Conservation (phyloP, 1,139 yeast species). For the Diutina siamensis region DNA sequence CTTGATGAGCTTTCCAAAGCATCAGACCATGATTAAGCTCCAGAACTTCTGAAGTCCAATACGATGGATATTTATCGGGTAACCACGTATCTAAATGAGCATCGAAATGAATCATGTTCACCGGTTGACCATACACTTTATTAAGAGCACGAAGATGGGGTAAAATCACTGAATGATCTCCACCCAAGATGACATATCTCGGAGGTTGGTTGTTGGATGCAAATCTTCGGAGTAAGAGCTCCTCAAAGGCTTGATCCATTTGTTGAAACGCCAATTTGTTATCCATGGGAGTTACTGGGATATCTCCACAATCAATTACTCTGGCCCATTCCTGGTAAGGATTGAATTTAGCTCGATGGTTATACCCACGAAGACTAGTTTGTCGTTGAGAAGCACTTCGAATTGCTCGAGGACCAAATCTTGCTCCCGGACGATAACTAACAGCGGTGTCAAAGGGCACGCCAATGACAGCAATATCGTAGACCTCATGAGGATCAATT, state of each 20-base stretch:
- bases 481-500: slow-evolving; percentile 30
- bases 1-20: slow-evolving; percentile 68
- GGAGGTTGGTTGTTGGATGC: slow-evolving; percentile 30
- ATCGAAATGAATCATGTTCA: slow-evolving; percentile 65
- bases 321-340: slow-evolving; percentile 62
- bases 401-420: slow-evolving; percentile 58
- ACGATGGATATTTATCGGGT: slow-evolving; percentile 54
- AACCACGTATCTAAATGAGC: slow-evolving; percentile 77
- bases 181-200: slow-evolving; percentile 58
- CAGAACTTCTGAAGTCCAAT: slow-evolving; percentile 56
- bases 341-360: slow-evolving; percentile 50
- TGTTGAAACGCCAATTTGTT: slow-evolving; percentile 56
- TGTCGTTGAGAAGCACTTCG: slow-evolving; percentile 68
- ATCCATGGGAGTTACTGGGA: slow-evolving; percentile 73
- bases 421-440: slow-evolving; percentile 63
- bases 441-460: slow-evolving; percentile 74
- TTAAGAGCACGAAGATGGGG: slow-evolving; percentile 59
- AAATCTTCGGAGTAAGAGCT: slow-evolving; percentile 27
- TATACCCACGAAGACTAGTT: slow-evolving; percentile 52
- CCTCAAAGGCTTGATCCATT: slow-evolving; percentile 59
- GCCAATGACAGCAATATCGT: slow-evolving; percentile 61
- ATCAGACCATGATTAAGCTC: slow-evolving; percentile 70
- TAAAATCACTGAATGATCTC: slow-evolving; percentile 64
- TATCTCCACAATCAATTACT: slow-evolving; percentile 69
- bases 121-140: slow-evolving; percentile 41